Percentiles rank a stretch among this genome's conserved stretches.
Conservation (phyloP, 495 filamentous ascomycete species). For the Talaromyces borbonicus region DNA sequence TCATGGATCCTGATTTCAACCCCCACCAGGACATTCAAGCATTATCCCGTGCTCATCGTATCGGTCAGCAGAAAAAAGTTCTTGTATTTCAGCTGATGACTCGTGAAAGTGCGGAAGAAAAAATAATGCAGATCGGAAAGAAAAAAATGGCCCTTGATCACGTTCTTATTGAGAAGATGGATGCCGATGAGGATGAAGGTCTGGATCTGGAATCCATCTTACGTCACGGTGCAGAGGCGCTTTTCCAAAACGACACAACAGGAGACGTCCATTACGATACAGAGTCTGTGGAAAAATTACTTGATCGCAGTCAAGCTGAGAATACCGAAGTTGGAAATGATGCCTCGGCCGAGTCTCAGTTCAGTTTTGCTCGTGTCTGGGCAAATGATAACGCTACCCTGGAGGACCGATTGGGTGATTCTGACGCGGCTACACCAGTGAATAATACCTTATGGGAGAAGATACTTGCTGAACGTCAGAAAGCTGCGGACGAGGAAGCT, state of each 20-base stretch:
- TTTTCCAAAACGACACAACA: constrained; percentile 67
- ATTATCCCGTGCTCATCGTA: constrained; percentile 84
- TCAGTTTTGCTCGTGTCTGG: constrained; percentile 90
- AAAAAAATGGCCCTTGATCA: constrained; percentile 94
- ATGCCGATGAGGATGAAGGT: constrained; percentile 59
- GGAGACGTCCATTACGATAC: constrained; percentile 67
- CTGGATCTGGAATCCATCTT: constrained; percentile 82
- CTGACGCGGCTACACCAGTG: constrained; percentile 25
- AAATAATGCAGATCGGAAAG: constrained; percentile 90
- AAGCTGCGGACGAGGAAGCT: constrained; percentile 58
- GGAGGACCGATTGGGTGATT: constrained; percentile 47
- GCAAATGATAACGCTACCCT: constrained; percentile 64
- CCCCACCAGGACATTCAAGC: constrained; percentile 97
- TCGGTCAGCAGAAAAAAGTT: constrained; percentile 92
- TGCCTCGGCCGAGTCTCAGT: constrained; percentile 61
- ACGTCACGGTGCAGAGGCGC: constrained; percentile 72
- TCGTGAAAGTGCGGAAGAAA: constrained; percentile 80
- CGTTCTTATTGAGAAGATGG: constrained; percentile 84
- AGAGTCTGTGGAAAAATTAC: constrained; percentile 70
- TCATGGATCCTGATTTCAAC: constrained; percentile 97
- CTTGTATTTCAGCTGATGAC: constrained; percentile 92
- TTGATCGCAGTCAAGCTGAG: constrained; percentile 78
- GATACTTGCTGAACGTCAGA: constrained; percentile 74
- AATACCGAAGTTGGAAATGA: constrained; percentile 49
- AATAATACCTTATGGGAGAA: constrained; percentile 75